A percentile compares a stretch with the other conserved stretches of the same genome.
phyloP scores from a whole-genome alignment of 202 grass and related monocot species.

The Zoysia matrella region DNA sequence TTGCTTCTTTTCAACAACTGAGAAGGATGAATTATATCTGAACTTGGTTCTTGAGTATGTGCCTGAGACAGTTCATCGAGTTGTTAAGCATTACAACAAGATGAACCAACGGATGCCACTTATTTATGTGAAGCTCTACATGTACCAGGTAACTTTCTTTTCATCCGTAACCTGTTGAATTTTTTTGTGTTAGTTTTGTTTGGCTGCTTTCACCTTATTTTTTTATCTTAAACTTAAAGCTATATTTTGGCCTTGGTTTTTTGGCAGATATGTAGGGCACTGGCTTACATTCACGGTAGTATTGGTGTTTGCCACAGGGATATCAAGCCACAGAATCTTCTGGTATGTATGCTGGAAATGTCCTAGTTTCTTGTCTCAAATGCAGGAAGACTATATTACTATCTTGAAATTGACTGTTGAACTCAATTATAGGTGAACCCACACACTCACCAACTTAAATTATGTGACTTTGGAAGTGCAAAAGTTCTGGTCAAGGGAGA shows the following conservation, averaged over 20 bases:
- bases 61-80: slow-evolving; percentile 89
- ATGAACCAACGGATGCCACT: slow-evolving; percentile 94
- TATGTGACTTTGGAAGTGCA: slow-evolving; percentile 94
- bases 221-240: slow-evolving; percentile 8
- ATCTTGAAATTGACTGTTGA: slow-evolving; percentile 8
- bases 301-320: slow-evolving; percentile 98
- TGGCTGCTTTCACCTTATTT: no score
- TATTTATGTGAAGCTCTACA: slow-evolving; percentile 95
- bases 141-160: slow-evolving; percentile 78
- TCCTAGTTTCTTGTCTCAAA: background rate
- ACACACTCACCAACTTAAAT: slow-evolving; percentile 40
- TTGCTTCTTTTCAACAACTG: slow-evolving; percentile 95
- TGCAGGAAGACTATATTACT: background rate
- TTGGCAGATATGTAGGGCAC: slow-evolving; percentile 82
- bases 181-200: background rate
- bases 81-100: slow-evolving; percentile 98
- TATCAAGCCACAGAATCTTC: slow-evolving; percentile 96
- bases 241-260: slow-evolving; percentile 1
- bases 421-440: slow-evolving; percentile 67
- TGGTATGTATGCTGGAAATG: slow-evolving; percentile 57
- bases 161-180: background rate
- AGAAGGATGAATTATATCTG: slow-evolving; percentile 94
- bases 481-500: slow-evolving; percentile 98
- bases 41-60: slow-evolving; percentile 97
- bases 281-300: slow-evolving; percentile 92